Evolutionary conservation across 441 rosid species (phyloP), one percentile per base, ranked within the genome.

Genomic region (Erodium moschatum): DNA sequence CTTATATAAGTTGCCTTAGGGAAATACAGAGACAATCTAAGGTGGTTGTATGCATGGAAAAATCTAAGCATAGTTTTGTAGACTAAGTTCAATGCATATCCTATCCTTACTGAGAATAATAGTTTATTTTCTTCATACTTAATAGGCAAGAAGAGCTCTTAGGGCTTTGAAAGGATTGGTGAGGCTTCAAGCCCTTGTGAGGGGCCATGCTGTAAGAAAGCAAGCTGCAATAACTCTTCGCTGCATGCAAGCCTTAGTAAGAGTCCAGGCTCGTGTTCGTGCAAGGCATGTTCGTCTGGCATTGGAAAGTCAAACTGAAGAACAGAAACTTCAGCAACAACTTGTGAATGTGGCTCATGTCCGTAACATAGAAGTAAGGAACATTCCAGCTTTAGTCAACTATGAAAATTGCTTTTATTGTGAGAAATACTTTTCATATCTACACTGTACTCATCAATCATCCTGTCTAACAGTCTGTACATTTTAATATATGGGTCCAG

Each of bases 151-250:
- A 87, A 86, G 99, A 85, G 99, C 99, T 62, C 77, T 94, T 40
- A 83, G 88, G 72, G 99, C 99, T 12, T 79, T 94, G 78, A 94
- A 87, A 78, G 97, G 99, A 80, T 81, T 94, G 76, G 99, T 94
- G 76, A 88, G 99, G 79, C 94, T 94, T 70, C 99, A 94, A 82
- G 99, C 99, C 19, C 94, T 94, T 78, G 97, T 91, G 33, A 85
- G 99, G 80, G 99, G 99, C 63, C 97, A 91, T 73, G 97, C 97
- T 73, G 97, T 94, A 75, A 89, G 99, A 79, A 91, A 94, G 81
- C 97, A 94, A 82, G 99, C 99, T 76, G 97, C 99, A 24, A 88
- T 94, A 76, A 94, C 99, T 42, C 97, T 94, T 72, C 92, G 97
- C 73, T 89, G 99, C 81, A 94, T 94, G 97, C 97, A 94, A 94